These are phyloP conservation scores for Parastagonospora avenae DNA, from an alignment of 2,329 filamentous ascomycete species.

Conservation along the genomic window DNA sequence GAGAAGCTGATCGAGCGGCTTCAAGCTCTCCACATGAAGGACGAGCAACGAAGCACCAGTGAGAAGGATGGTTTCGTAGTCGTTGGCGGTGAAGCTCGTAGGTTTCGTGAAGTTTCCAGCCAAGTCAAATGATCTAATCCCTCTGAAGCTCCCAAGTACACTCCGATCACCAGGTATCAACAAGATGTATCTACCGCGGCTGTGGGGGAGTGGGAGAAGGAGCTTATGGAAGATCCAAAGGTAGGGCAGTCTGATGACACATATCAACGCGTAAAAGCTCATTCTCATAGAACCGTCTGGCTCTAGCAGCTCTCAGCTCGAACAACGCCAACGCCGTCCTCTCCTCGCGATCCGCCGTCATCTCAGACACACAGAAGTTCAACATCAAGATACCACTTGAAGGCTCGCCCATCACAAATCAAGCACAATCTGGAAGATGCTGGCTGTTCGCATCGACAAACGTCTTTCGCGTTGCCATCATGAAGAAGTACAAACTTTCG, in stretches of 20 bases:
- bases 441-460: slow-evolving; percentile 95
- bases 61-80: slow-evolving; percentile 62
- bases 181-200: slow-evolving; percentile 56
- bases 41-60: slow-evolving; percentile 41
- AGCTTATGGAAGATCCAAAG: slow-evolving; percentile 68
- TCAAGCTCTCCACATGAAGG: slow-evolving; percentile 52
- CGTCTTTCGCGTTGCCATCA: slow-evolving; percentile 84
- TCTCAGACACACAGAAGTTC: slow-evolving; percentile 78
- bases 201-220: slow-evolving; percentile 64
- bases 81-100: slow-evolving; percentile 54
- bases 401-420: slow-evolving; percentile 82
- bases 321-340: slow-evolving; percentile 71
- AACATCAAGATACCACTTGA: slow-evolving; percentile 83
- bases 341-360: slow-evolving; percentile 64
- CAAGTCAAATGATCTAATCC: slow-evolving; percentile 1
- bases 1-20: slow-evolving; percentile 50
- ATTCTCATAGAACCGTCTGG: slow-evolving; percentile 67
- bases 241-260: slow-evolving; percentile 45
- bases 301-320: slow-evolving; percentile 72
- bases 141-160: slow-evolving; percentile 30
- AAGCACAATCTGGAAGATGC: slow-evolving; percentile 80
- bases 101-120: slow-evolving; percentile 6
- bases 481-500: slow-evolving; percentile 79
- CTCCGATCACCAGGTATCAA: slow-evolving; percentile 31
- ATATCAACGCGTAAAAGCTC: not conserved